Conservation (phyloP, 2,329 filamentous ascomycete species). For the Monilinia aucupariae region DNA sequence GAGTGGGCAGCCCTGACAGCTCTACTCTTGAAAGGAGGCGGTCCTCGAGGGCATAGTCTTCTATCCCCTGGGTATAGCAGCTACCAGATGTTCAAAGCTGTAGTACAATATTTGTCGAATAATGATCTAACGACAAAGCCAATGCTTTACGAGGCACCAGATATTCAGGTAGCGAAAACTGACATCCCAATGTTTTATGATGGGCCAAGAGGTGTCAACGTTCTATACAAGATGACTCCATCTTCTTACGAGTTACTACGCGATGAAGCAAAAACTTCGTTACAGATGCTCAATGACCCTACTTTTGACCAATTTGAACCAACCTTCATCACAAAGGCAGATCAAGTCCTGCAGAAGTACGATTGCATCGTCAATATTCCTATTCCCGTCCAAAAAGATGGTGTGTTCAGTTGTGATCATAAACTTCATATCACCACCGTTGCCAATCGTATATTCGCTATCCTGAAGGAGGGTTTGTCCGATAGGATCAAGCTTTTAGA, state of each 20-base stretch:
- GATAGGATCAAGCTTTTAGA: slow-evolving; percentile 68
- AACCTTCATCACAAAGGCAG: slow-evolving; percentile 66
- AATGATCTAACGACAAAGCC: slow-evolving; percentile 67
- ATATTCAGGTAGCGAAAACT: slow-evolving; percentile 41
- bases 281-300: slow-evolving; percentile 69
- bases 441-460: slow-evolving; percentile 54
- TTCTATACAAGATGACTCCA: slow-evolving; percentile 83
- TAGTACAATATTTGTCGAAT: slow-evolving; percentile 76
- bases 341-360: slow-evolving; percentile 50
- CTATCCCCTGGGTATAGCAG: slow-evolving; percentile 78
- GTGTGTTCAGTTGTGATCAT: slow-evolving; percentile 27
- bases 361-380: slow-evolving; percentile 42
- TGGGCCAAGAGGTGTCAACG: slow-evolving; percentile 65
- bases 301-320: slow-evolving; percentile 75
- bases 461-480: slow-evolving; percentile 65
- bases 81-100: slow-evolving; percentile 91
- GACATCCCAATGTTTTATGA: slow-evolving; percentile 72
- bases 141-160: slow-evolving; percentile 44
- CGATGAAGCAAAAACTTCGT: slow-evolving; percentile 67
- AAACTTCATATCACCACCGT: slow-evolving; percentile 34
- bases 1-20: slow-evolving; percentile 84
- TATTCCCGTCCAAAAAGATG: slow-evolving; percentile 8
- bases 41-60: slow-evolving; percentile 62
- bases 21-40: slow-evolving; percentile 72
- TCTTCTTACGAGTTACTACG: slow-evolving; percentile 75